Conservation (phyloP, 2,329 filamentous ascomycete species). For the Botrytis deweyae region DNA sequence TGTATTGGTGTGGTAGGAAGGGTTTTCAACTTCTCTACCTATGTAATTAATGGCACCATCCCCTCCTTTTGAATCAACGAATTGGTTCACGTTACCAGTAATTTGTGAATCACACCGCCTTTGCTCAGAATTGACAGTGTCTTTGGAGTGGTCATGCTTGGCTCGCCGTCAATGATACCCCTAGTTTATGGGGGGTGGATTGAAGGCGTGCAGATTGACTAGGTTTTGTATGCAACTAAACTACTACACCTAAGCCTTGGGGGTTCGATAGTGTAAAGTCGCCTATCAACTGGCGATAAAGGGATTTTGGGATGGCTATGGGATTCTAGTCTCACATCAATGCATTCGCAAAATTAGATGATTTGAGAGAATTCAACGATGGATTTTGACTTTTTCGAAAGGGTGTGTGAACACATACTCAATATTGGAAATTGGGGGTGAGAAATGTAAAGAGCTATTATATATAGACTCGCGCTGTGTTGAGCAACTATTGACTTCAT, state of each 20-base stretch:
- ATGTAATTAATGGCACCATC: not conserved
- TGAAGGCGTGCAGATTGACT: constrained; percentile 1
- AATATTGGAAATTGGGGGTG: no score
- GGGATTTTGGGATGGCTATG: not conserved
- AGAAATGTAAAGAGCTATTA: not conserved
- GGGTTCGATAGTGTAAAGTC: not conserved
- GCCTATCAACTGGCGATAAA: not conserved
- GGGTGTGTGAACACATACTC: not conserved
- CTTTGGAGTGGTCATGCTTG: not conserved
- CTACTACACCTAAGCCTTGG: not conserved
- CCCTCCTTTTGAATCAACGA: not conserved
- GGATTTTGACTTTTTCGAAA: not conserved
- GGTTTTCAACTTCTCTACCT: not conserved
- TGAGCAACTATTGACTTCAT: not conserved
- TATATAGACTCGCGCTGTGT: not conserved
- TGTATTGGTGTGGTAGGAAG: not conserved
- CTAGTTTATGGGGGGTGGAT: not conserved
- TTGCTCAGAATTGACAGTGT: not conserved
- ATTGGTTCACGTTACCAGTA: not conserved
- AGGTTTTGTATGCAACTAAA: not conserved
- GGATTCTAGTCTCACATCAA: not conserved
- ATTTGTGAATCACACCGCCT: not conserved
- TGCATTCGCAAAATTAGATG: not conserved
- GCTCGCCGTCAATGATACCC: not conserved
- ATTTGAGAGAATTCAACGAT: not conserved